Evolutionary conservation across 2,329 filamentous ascomycete genomes (phyloP).

Genomic region (Coniochaeta prunicola): DNA sequence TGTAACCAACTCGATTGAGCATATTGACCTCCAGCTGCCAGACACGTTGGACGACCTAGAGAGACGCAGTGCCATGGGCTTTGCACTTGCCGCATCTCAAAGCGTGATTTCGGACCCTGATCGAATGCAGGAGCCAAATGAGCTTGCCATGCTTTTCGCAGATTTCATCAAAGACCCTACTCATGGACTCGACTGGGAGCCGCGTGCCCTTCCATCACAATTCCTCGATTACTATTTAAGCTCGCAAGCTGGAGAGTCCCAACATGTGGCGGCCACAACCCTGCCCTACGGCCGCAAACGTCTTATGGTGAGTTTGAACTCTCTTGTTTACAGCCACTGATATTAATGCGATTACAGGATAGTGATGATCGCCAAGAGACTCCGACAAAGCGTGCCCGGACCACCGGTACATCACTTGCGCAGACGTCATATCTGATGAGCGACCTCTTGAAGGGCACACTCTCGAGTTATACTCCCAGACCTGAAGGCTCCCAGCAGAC

Average conservation of each 20-base stretch:
- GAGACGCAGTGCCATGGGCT: slow-evolving; percentile 31
- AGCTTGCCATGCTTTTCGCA: slow-evolving; percentile 39
- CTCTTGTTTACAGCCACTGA: not conserved
- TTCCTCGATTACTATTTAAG: slow-evolving; percentile 40
- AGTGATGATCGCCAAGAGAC: slow-evolving; percentile 20
- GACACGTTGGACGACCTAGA: slow-evolving; percentile 32
- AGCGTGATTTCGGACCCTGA: slow-evolving; percentile 31
- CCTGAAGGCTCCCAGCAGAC: not conserved
- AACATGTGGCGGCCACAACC: not conserved
- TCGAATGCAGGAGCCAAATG: slow-evolving; percentile 28
- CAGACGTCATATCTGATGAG: slow-evolving; percentile 13
- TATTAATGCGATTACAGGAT: slow-evolving; percentile 15
- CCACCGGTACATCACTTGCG: slow-evolving; percentile 12
- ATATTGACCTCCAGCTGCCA: slow-evolving; percentile 41
- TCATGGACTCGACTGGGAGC: slow-evolving; percentile 36
- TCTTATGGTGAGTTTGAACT: slow-evolving; percentile 32
- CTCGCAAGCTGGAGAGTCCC: slow-evolving; percentile 23
- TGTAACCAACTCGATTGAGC: slow-evolving; percentile 46
- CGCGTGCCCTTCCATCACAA: slow-evolving; percentile 36
- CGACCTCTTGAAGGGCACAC: slow-evolving; percentile 22
- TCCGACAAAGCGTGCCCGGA: slow-evolving; percentile 22
- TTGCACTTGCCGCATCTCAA: slow-evolving; percentile 28
- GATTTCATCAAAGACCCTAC: slow-evolving; percentile 33
- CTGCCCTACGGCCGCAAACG: slow-evolving; percentile 34
- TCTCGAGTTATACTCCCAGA: slow-evolving; percentile 7